A percentile compares a stretch with the other conserved stretches of the same genome.
Conservation (phyloP, 805 yeast species). For the Pichia rugopelliculosa region DNA sequence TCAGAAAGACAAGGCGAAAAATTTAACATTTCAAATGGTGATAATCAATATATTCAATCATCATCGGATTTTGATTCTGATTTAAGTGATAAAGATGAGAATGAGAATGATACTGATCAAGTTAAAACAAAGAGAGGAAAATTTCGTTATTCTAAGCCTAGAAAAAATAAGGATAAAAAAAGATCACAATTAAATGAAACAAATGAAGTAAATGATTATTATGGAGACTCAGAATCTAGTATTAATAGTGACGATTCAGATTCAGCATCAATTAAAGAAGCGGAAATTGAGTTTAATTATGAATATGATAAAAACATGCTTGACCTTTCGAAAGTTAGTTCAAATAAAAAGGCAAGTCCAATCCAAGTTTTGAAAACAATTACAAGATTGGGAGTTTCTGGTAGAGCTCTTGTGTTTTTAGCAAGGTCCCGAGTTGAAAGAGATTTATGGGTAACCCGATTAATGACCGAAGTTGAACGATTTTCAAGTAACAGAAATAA, state of each 20-base stretch:
- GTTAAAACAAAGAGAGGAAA: not conserved
- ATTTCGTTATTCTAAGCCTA: not conserved
- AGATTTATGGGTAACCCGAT: slow-evolving; percentile 66
- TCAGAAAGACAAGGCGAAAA: not conserved
- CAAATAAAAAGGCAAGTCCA: not conserved
- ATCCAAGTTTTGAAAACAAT: slow-evolving; percentile 36
- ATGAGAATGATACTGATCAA: not conserved
- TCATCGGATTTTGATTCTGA: not conserved
- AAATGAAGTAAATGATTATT: not conserved
- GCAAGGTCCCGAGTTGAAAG: slow-evolving; percentile 76
- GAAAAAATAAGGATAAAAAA: not conserved
- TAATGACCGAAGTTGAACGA: slow-evolving; percentile 40
- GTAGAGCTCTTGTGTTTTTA: slow-evolving; percentile 65
- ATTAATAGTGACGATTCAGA: not conserved
- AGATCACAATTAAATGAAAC: not conserved
- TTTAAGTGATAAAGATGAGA: not conserved
- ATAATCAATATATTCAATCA: not conserved
- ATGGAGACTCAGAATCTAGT: not conserved
- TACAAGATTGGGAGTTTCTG: slow-evolving; percentile 55
- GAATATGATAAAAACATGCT: not conserved
- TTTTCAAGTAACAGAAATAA: slow-evolving; percentile 7
- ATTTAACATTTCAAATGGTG: not conserved
- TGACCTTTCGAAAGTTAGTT: not conserved
- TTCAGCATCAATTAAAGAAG: not conserved
- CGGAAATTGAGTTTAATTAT: not conserved